Conservation (phyloP, 2,329 filamentous ascomycete species). For the Thielaviopsis punctulata region DNA sequence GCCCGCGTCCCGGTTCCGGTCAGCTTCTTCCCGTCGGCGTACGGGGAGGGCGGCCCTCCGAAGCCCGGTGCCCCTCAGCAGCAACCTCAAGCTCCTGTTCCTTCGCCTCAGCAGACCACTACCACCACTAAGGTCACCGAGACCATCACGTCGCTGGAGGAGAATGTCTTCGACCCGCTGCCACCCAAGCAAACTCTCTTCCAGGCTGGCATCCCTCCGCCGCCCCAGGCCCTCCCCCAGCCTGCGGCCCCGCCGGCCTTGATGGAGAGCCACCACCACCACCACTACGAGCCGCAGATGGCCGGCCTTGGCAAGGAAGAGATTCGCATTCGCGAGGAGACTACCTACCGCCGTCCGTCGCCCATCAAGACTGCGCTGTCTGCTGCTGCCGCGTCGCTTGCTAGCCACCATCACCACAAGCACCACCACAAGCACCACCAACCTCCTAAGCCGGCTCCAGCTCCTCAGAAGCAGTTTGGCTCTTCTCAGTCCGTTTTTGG, state of each 20-base stretch:
- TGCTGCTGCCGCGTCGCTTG: background rate
- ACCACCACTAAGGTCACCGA: constrained; percentile 17
- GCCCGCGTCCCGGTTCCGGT: constrained; percentile 97
- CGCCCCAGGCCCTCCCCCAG: constrained; percentile 2
- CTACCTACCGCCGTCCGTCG: constrained; percentile 6
- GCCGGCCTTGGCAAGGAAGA: constrained; percentile 1
- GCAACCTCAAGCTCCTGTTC: constrained; percentile 16
- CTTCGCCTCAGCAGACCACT: constrained; percentile 20
- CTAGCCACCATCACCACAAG: background rate
- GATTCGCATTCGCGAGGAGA: constrained; percentile 10
- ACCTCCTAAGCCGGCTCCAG: background rate
- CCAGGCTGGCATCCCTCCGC: constrained; percentile 9
- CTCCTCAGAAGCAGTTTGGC: constrained; percentile 1
- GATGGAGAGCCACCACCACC: constrained; percentile 2
- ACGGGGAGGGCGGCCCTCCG: constrained; percentile 39
- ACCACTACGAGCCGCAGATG: constrained; percentile 5
- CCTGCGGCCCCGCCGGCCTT: background rate
- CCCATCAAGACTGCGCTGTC: constrained; percentile 6
- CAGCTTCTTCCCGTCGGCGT: constrained; percentile 99
- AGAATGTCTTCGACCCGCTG: constrained; percentile 50
- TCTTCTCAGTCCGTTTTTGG: background rate
- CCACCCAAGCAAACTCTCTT: constrained; percentile 11
- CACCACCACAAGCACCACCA: background rate
- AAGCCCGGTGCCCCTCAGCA: constrained; percentile 4
- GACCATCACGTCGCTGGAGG: constrained; percentile 34